Conservation (phyloP, 2,329 filamentous ascomycete species). For the Xylaria sp. region DNA sequence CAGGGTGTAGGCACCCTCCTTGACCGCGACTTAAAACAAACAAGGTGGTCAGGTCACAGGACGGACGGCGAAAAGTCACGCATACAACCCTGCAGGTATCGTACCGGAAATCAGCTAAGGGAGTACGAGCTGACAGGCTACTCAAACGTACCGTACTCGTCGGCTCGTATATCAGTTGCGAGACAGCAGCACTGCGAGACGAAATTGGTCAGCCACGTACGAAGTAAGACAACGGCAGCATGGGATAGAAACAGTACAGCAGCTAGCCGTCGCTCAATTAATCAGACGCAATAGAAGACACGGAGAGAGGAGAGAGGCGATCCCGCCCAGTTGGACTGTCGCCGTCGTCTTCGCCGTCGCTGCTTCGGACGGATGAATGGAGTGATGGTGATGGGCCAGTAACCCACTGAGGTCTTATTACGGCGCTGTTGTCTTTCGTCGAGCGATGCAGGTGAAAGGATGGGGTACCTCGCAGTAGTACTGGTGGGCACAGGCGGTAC, state of each 20-base stretch:
- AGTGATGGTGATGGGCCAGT: constrained; percentile 18
- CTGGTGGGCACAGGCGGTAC: constrained; percentile 1
- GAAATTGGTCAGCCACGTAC: constrained; percentile 15
- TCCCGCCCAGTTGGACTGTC: not conserved
- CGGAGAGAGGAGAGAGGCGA: not conserved
- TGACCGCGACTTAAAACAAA: constrained; percentile 1
- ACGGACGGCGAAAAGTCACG: constrained; percentile 5
- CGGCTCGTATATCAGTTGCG: constrained; percentile 7
- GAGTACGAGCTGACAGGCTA: constrained; percentile 17
- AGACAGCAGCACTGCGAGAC: constrained; percentile 15
- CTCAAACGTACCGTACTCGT: constrained; percentile 8
- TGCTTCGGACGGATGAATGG: not conserved
- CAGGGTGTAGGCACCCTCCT: constrained; percentile 7
- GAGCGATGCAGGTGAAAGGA: not conserved
- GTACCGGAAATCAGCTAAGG: constrained; percentile 13
- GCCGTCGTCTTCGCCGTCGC: not conserved
- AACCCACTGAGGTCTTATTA: constrained; percentile 5
- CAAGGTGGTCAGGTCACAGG: constrained; percentile 13
- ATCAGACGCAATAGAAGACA: constrained; percentile 2
- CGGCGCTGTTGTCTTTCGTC: constrained; percentile 8
- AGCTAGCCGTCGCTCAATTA: constrained; percentile 3
- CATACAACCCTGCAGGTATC: constrained; percentile 8
- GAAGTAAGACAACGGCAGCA: constrained; percentile 11
- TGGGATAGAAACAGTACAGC: constrained; percentile 1
- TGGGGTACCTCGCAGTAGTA: not conserved